Percentiles rank a stretch among this genome's conserved stretches.
These are phyloP conservation scores for Oryza brachyantha DNA, from an alignment of 176 grass and related monocot genomes.

Conservation along the genomic window DNA sequence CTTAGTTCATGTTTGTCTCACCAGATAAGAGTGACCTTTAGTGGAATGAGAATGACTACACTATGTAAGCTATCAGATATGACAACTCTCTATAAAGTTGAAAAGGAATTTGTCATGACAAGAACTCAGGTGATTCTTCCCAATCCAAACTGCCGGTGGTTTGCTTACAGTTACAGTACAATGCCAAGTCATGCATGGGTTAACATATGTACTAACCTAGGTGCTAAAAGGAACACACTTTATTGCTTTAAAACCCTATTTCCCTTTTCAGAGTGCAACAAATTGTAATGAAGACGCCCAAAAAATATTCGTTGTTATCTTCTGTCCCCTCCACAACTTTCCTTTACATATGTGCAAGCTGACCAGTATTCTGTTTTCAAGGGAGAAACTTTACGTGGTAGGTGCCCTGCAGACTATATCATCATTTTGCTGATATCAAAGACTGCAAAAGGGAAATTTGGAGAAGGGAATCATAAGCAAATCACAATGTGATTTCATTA, in stretches of 20 bases:
- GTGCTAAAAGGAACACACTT: constrained; percentile 16
- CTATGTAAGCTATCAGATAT: background rate
- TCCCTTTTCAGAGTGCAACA: constrained; percentile 23
- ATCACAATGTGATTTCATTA: background rate
- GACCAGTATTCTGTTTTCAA: constrained; percentile 19
- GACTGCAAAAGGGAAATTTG: constrained; percentile 31
- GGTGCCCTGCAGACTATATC: constrained; percentile 25
- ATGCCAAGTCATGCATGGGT: background rate
- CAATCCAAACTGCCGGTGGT: background rate
- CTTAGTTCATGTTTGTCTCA: background rate
- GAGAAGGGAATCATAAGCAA: constrained; percentile 11
- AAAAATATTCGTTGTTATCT: constrained; percentile 16
- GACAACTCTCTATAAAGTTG: background rate
- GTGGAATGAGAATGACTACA: background rate
- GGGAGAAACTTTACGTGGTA: constrained; percentile 23
- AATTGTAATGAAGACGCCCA: constrained; percentile 18
- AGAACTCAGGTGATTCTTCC: constrained; percentile 18
- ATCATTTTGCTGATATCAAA: constrained; percentile 46
- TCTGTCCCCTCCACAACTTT: background rate
- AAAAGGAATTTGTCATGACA: background rate
- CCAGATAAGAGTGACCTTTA: background rate
- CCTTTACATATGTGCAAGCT: constrained; percentile 30
- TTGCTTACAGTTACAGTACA: constrained; percentile 32
- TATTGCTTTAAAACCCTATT: constrained; percentile 29
- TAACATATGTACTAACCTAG: constrained; percentile 32